Percentiles rank a stretch among this genome's conserved stretches.
phyloP scores from a whole-genome alignment of 2,329 filamentous ascomycete genomes.

The Curvularia eragrostidis region DNA sequence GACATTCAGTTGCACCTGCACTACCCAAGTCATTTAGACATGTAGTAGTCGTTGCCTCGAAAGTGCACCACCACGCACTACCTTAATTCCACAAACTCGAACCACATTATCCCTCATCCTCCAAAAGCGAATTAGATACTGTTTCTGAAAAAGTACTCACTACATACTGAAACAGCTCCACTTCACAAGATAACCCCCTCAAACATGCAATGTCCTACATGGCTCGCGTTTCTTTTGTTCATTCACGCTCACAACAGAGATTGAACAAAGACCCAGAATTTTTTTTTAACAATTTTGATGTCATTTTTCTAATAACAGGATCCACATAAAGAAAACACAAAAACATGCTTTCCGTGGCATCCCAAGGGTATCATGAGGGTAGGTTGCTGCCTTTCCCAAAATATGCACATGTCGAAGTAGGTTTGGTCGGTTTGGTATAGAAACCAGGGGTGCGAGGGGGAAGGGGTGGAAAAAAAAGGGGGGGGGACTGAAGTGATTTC shows the following conservation, averaged over 20 bases:
- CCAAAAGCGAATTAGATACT: not conserved
- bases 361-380: constrained; percentile 35
- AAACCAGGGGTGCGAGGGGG: not conserved
- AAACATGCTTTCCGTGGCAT: constrained; percentile 20
- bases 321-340: constrained; percentile 7
- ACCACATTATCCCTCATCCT: not conserved
- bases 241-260: not conserved
- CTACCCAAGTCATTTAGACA: not conserved
- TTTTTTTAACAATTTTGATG: constrained; percentile 16
- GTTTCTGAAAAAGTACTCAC: not conserved
- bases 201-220: not conserved
- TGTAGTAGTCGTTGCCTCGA: not conserved
- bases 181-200: not conserved
- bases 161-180: not conserved
- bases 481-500: not conserved
- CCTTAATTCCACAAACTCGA: not conserved
- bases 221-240: not conserved
- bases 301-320: constrained; percentile 22
- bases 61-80: not conserved
- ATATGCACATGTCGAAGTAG: constrained; percentile 28
- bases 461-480: not conserved
- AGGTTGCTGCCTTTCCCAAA: constrained; percentile 18
- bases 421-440: constrained; percentile 1
- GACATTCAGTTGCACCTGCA: not conserved
- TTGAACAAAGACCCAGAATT: not conserved